These are phyloP conservation scores for Juglanconis sp. DNA, from an alignment of 2,329 filamentous ascomycete genomes.

Conservation along the genomic window DNA sequence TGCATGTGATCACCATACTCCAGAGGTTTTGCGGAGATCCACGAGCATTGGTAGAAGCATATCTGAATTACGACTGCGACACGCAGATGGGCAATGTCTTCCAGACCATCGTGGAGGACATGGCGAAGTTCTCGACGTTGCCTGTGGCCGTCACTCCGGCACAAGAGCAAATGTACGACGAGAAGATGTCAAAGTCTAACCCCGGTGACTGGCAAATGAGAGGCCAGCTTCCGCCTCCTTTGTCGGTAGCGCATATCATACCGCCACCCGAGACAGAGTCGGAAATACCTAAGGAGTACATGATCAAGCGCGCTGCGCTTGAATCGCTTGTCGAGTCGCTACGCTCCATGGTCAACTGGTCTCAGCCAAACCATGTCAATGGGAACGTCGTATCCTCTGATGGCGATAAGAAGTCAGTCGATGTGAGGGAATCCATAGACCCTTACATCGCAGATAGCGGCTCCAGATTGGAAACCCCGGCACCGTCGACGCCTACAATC, in stretches of 20 bases:
- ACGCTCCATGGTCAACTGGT: slow-evolving; percentile 90
- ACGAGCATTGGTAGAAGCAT: slow-evolving; percentile 85
- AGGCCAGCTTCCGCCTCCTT: slow-evolving; percentile 79
- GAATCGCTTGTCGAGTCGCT: slow-evolving; percentile 87
- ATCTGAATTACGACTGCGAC: slow-evolving; percentile 98
- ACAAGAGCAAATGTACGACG: slow-evolving; percentile 85
- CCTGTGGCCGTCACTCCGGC: slow-evolving; percentile 70
- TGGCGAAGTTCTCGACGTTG: slow-evolving; percentile 80
- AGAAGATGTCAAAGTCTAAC: slow-evolving; percentile 63
- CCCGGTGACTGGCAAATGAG: slow-evolving; percentile 79
- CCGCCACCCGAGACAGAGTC: slow-evolving; percentile 59
- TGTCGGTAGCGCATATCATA: slow-evolving; percentile 75
- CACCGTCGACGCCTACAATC: slow-evolving; percentile 64
- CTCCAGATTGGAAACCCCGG: slow-evolving; percentile 58
- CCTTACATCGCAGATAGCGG: slow-evolving; percentile 58
- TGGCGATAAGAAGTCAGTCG: slow-evolving; percentile 51
- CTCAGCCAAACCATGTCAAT: slow-evolving; percentile 63
- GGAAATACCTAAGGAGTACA: slow-evolving; percentile 82
- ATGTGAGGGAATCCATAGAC: slow-evolving; percentile 73
- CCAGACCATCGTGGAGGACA: slow-evolving; percentile 88
- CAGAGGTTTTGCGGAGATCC: slow-evolving; percentile 83
- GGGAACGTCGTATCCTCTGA: slow-evolving; percentile 46
- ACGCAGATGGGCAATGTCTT: slow-evolving; percentile 95
- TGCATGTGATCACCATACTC: slow-evolving; percentile 84
- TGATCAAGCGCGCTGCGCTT: slow-evolving; percentile 83